Percentiles rank a stretch among this genome's conserved stretches.
phyloP scores from a whole-genome alignment of 768 basidiomycete genomes.

The Podaxis rugospora region DNA sequence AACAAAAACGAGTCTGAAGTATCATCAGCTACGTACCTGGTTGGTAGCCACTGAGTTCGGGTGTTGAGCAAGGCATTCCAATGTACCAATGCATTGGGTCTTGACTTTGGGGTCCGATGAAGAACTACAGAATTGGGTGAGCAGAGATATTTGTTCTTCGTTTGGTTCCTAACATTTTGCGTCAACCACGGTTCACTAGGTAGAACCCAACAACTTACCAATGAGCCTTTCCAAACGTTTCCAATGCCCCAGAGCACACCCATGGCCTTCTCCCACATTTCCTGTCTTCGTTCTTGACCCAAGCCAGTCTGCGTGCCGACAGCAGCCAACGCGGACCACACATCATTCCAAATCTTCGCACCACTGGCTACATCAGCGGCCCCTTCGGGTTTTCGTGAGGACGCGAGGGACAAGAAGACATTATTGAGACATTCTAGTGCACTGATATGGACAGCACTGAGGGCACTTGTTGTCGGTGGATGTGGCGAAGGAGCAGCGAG shows the following conservation, averaged over 20 bases:
- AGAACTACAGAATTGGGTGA: slow-evolving; percentile 63
- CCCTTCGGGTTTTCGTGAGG: slow-evolving; percentile 36
- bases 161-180: slow-evolving; percentile 41
- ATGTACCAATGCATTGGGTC: slow-evolving; percentile 80
- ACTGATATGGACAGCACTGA: slow-evolving; percentile 78
- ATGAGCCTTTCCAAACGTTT: slow-evolving; percentile 61
- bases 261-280: slow-evolving; percentile 75
- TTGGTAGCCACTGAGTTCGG: slow-evolving; percentile 63
- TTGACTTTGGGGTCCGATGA: slow-evolving; percentile 50
- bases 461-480: slow-evolving; percentile 83
- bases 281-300: slow-evolving; percentile 65
- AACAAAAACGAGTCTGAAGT: neutral
- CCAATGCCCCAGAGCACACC: slow-evolving; percentile 91
- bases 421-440: slow-evolving; percentile 92
- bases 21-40: slow-evolving; percentile 32
- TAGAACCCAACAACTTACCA: slow-evolving; percentile 40
- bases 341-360: slow-evolving; percentile 52
- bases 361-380: slow-evolving; percentile 46
- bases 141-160: slow-evolving; percentile 54
- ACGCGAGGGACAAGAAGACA: slow-evolving; percentile 70
- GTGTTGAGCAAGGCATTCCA: slow-evolving; percentile 79
- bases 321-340: slow-evolving; percentile 59
- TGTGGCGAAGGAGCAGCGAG: slow-evolving; percentile 64
- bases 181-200: neutral
- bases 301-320: slow-evolving; percentile 56